phyloP scores from a whole-genome alignment of 768 basidiomycete genomes.

The Floccularia luteovirens region DNA sequence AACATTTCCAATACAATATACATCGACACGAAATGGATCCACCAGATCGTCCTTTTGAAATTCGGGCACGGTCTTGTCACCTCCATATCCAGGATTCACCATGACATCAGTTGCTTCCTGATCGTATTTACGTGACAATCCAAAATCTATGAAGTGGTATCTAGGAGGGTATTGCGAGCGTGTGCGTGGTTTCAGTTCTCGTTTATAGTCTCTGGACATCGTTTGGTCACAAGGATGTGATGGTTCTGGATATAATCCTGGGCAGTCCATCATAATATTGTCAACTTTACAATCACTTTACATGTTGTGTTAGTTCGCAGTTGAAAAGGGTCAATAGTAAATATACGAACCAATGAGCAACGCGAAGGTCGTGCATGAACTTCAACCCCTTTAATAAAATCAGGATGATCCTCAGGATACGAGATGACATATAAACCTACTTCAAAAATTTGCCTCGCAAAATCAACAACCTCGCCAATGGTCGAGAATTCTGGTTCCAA shows the following conservation, averaged over 20 bases:
- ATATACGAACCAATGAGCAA: constrained; percentile 13
- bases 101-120: background rate
- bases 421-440: constrained; percentile 5
- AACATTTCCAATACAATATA: constrained; percentile 17
- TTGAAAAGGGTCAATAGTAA: background rate
- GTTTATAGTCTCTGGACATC: constrained; percentile 1
- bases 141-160: constrained; percentile 21
- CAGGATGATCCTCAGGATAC: background rate
- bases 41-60: constrained; percentile 12
- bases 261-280: constrained; percentile 14
- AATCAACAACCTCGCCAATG: constrained; percentile 21
- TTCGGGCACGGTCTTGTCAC: constrained; percentile 16
- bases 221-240: constrained; percentile 9
- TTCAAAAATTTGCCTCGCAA: constrained; percentile 18
- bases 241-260: constrained; percentile 7
- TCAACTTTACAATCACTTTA: constrained; percentile 11
- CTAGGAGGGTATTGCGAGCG: constrained; percentile 14
- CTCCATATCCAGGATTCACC: constrained; percentile 8
- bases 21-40: constrained; percentile 21
- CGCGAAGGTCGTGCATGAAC: constrained; percentile 23
- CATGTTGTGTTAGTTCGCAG: background rate
- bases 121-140: constrained; percentile 9
- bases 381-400: constrained; percentile 15
- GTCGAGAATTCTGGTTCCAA: constrained; percentile 17
- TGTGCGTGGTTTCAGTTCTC: constrained; percentile 5